phyloP scores from a whole-genome alignment of 352 stramenopile genomes.

The Peronospora belbahrii region DNA sequence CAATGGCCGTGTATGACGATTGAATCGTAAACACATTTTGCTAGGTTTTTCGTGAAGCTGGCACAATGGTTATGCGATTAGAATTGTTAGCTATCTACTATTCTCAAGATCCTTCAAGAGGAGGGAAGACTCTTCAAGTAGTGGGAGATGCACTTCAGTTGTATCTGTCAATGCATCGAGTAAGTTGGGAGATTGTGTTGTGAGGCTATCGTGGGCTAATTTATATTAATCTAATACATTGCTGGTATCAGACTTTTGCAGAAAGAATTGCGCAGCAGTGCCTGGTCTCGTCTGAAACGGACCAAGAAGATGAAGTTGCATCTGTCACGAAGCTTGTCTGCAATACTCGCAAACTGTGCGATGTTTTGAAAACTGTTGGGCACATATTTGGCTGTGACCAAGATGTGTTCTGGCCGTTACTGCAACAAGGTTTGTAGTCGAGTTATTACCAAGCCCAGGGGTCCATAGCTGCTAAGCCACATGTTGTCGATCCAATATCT shows the following conservation, averaged over 20 bases:
- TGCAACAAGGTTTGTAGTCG: slow-evolving; percentile 27
- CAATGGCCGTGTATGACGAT: background rate
- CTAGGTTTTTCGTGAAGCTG: slow-evolving; percentile 44
- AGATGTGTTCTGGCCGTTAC: slow-evolving; percentile 33
- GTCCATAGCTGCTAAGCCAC: background rate
- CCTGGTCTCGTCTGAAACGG: background rate
- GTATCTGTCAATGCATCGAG: slow-evolving; percentile 48
- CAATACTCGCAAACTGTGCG: slow-evolving; percentile 31
- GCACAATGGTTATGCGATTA: slow-evolving; percentile 49
- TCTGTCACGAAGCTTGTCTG: slow-evolving; percentile 29
- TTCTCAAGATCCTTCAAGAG: slow-evolving; percentile 46
- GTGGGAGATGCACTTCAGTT: slow-evolving; percentile 42
- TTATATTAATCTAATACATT: slow-evolving; percentile 1
- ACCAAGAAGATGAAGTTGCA: slow-evolving; percentile 9
- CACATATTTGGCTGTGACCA: slow-evolving; percentile 26
- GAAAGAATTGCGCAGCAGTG: slow-evolving; percentile 19
- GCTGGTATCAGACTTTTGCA: slow-evolving; percentile 11
- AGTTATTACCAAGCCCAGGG: background rate
- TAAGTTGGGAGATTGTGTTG: slow-evolving; percentile 10
- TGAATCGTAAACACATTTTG: background rate
- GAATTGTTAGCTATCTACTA: slow-evolving; percentile 59
- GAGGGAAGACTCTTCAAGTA: slow-evolving; percentile 57
- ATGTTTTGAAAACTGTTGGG: slow-evolving; percentile 24
- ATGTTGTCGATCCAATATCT: slow-evolving; percentile 1
- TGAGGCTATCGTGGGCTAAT: background rate